Evolutionary conservation across 1,284 basidiomycete genomes (phyloP).

Genomic region (Volvariella surrecta): DNA sequence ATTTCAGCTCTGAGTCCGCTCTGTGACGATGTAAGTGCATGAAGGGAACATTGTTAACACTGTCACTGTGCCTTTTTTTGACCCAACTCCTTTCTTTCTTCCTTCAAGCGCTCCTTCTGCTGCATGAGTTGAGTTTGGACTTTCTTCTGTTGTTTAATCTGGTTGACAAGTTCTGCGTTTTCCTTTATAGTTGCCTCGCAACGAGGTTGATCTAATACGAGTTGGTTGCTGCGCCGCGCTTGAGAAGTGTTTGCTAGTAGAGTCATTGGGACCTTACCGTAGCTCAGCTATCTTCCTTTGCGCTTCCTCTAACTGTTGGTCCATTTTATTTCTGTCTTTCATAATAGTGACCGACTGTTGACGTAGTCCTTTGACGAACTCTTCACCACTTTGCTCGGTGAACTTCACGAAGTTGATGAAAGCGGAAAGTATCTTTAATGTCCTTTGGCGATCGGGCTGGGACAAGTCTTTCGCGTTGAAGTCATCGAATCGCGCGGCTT

Average conservation of each 20-base stretch:
- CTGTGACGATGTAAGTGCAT: too few relatives aligned
- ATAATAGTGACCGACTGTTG: conserved; percentile 48
- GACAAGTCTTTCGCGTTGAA: conserved; percentile 73
- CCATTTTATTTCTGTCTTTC: conserved; percentile 46
- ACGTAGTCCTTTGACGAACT: conserved; percentile 51
- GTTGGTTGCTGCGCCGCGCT: conserved; percentile 22
- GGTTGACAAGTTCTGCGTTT: conserved; percentile 53
- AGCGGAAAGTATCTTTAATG: conserved; percentile 69
- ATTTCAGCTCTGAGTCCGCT: conserved; percentile 8
- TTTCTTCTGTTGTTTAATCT: conserved; percentile 60
- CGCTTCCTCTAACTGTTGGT: conserved; percentile 41
- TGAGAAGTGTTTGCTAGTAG: too few relatives aligned
- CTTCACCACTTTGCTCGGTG: conserved; percentile 58
- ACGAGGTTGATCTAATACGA: conserved; percentile 63
- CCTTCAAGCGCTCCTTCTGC: conserved; percentile 60
- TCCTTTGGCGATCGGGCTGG: conserved; percentile 64
- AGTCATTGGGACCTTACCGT: too few relatives aligned
- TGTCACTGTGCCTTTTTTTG: conserved; percentile 39
- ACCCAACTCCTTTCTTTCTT: conserved; percentile 50
- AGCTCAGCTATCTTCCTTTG: too few relatives aligned
- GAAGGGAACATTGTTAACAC: too few relatives aligned
- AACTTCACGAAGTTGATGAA: conserved; percentile 94
- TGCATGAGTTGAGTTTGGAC: conserved; percentile 49
- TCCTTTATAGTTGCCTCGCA: conserved; percentile 53
- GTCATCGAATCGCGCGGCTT: conserved; percentile 66